Base-by-base conservation (phyloP, 2,329 filamentous ascomycete genomes). In the Claviceps fusiformis region DNA sequence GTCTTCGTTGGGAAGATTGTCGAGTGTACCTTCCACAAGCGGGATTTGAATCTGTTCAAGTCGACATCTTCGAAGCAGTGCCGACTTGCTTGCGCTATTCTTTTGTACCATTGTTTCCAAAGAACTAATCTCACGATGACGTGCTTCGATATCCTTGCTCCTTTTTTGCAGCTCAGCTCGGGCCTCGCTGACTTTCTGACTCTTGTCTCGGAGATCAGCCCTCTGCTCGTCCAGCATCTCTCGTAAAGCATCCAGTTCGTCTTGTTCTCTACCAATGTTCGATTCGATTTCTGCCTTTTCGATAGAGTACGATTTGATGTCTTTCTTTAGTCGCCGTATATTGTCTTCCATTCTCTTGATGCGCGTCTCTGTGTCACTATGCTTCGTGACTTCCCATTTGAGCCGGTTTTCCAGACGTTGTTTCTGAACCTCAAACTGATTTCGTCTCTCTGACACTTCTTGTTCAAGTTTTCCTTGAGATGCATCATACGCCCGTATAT, bases 401-500 rank as follows among this genome's bases (percentile, higher is more conserved):
- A 83, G 69, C 50, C 75, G 75, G 62, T 73, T 80, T 58, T 86
- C 79, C 35, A 96, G 74, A 46, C 84, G 82, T 62, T 89, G 83
- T 65, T 85, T 87, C 67, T 98, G 93, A 4, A 86, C 83, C 55
- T 86, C 87, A 63, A 95, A 97, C 61, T 91, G 85, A 54, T 87
- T 83, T 59, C 89, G 89, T 74, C 91, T 91, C 69, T 93, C 85
- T 0, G 85, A 85, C 48, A 88, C 87, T 67, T 97, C 89, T 67
- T 95, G 89, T 69, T 97, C 91, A 51, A 95, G 75, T 46, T 87
- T 90, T 51, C 93, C 92, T 70, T 97, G 93, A 61, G 95, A 91
- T 31, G 86, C 86, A 67, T 97, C 90, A 64, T 97, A 98, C 56
- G 89, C 87, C 56, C 92, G 87, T 60, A 98, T 95, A 63, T 95